Conservation (phyloP, 2,329 filamentous ascomycete species). For the Purpureocillium lavendulum region DNA sequence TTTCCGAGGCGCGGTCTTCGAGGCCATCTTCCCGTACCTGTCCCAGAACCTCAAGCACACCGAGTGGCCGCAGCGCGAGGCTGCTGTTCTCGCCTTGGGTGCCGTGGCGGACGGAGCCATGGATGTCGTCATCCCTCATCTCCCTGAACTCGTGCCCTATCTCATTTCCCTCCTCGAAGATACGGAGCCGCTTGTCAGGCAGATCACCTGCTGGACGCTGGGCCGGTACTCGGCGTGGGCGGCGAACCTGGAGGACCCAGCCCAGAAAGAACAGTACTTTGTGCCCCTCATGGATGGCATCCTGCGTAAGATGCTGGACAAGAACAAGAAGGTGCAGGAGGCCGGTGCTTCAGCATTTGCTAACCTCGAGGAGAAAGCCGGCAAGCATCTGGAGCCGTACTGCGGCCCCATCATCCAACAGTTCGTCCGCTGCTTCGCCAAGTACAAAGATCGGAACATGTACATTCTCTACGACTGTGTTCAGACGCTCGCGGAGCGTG, state of each 20-base stretch:
- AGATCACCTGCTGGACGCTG: conserved; percentile 97
- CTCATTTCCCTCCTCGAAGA: conserved; percentile 81
- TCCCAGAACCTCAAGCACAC: conserved; percentile 80
- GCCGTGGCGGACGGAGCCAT: conserved; percentile 95
- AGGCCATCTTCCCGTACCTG: conserved; percentile 85
- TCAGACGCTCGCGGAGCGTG: conserved; percentile 88
- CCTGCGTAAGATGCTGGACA: conserved; percentile 86
- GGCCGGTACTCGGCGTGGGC: conserved; percentile 93
- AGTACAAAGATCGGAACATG: conserved; percentile 98
- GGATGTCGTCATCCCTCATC: conserved; percentile 78
- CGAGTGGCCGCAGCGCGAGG: conserved; percentile 89
- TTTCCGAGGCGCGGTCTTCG: conserved; percentile 81
- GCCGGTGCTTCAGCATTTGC: conserved; percentile 94
- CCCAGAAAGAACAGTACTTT: conserved; percentile 70
- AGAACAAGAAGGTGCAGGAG: conserved; percentile 96
- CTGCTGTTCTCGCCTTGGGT: conserved; percentile 86
- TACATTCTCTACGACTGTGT: conserved; percentile 98
- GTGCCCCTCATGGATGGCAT: conserved; percentile 97
- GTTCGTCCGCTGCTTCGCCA: conserved; percentile 83
- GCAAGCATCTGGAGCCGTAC: conserved; percentile 72
- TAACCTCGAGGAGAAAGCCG: conserved; percentile 89
- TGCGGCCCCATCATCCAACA: conserved; percentile 84
- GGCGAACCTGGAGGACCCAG: conserved; percentile 58
- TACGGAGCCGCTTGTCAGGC: conserved; percentile 78
- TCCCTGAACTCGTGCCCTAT: conserved; percentile 85